Evolutionary conservation across 2,329 filamentous ascomycete genomes (phyloP).

Genomic region (Alternaria sp.): DNA sequence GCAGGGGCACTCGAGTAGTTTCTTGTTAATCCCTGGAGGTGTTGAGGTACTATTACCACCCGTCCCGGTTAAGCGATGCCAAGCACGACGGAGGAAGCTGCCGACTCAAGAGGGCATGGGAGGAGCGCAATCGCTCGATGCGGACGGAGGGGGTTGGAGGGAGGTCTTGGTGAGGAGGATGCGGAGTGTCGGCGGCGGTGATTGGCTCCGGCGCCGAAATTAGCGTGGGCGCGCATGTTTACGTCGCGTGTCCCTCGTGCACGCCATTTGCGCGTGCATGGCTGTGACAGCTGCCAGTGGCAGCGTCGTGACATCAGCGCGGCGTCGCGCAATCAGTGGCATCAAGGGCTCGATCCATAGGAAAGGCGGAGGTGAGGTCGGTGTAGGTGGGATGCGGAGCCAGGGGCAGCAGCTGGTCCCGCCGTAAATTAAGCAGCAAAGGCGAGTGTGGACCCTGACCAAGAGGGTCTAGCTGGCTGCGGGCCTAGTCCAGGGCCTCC

Average conservation of each 20-base stretch:
- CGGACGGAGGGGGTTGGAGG: not conserved
- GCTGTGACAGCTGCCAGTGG: not conserved
- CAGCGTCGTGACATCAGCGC: conserved; percentile 6
- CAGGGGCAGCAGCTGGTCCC: conserved; percentile 22
- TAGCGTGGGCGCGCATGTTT: not conserved
- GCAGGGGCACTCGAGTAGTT: not conserved
- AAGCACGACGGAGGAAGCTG: not conserved
- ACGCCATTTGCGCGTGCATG: not conserved
- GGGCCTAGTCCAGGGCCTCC: conserved; percentile 21
- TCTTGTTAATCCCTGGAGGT: not conserved
- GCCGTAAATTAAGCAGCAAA: conserved; percentile 16
- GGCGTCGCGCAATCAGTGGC: not conserved
- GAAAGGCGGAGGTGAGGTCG: conserved; percentile 1
- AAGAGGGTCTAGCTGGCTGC: conserved; percentile 5
- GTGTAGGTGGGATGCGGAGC: conserved; percentile 9
- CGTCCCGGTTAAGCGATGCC: conserved; percentile 6
- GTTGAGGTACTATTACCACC: conserved; percentile 11
- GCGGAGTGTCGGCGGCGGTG: not conserved
- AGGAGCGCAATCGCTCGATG: not conserved
- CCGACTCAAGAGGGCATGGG: not conserved
- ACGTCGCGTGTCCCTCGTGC: conserved; percentile 1
- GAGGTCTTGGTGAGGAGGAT: not conserved
- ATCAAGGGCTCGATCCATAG: conserved; percentile 2
- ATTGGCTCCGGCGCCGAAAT: not conserved
- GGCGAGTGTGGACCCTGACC: conserved; percentile 18